These are phyloP conservation scores for Fusarium brevicatenulatum DNA, from an alignment of 2,329 filamentous ascomycete genomes.

Conservation along the genomic window DNA sequence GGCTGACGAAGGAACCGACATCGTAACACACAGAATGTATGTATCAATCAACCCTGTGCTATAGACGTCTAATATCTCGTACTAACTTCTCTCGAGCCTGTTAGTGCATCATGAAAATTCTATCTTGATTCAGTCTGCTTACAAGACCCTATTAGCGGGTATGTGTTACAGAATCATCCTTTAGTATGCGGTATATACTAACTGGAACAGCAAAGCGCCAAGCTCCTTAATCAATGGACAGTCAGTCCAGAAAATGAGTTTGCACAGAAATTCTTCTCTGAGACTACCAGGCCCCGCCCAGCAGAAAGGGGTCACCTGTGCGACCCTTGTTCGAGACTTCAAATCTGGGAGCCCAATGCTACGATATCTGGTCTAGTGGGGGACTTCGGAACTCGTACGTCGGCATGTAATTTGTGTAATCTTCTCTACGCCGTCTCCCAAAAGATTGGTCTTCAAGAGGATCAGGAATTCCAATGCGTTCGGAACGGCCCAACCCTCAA, in stretches of 20 bases:
- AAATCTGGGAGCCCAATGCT: background rate
- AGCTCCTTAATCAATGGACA: background rate
- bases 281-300: rapidly evolving
- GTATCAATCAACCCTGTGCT: background rate
- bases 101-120: background rate
- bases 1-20: background rate
- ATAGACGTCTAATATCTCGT: rapidly evolving
- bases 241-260: background rate
- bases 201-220: background rate
- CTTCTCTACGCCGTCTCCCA: background rate
- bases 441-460: background rate
- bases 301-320: background rate
- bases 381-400: background rate
- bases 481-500: background rate
- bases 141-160: background rate
- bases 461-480: background rate
- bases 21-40: background rate
- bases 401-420: background rate
- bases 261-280: background rate
- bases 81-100: background rate
- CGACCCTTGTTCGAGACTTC: background rate
- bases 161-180: background rate
- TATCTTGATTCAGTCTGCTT: background rate
- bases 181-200: background rate
- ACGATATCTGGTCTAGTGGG: background rate